These are phyloP conservation scores for Schrenkiella parvula DNA, from an alignment of 345 rosid species.

Conservation along the genomic window DNA sequence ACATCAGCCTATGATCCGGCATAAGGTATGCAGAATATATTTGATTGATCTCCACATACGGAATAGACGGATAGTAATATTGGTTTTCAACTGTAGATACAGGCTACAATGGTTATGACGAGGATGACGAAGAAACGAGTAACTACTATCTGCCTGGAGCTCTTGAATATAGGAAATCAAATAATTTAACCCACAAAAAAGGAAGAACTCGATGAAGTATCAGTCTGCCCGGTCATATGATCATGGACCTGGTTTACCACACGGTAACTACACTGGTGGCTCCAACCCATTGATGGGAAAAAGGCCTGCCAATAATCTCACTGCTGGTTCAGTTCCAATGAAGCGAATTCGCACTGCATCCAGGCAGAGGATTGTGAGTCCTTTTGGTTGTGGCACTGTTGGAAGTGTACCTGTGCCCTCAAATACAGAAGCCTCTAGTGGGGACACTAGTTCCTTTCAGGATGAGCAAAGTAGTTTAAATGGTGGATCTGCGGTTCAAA, in stretches of 20 bases:
- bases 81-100: conserved; percentile 42
- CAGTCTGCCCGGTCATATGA: conserved; percentile 50
- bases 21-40: conserved; percentile 54
- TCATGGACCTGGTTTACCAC: conserved; percentile 51
- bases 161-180: conserved; percentile 48
- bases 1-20: conserved; percentile 58
- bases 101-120: conserved; percentile 64
- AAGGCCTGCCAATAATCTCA: conserved; percentile 55
- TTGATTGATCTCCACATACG: conserved; percentile 16
- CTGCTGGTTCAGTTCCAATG: conserved; percentile 59
- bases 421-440: conserved; percentile 87
- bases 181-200: conserved; percentile 49
- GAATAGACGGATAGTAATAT: not conserved
- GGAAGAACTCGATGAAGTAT: conserved; percentile 43
- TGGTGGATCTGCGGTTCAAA: conserved; percentile 64
- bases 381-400: conserved; percentile 41
- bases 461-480: conserved; percentile 72
- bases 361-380: conserved; percentile 69
- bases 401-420: conserved; percentile 45
- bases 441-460: conserved; percentile 91
- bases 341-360: conserved; percentile 83
- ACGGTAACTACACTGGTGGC: conserved; percentile 39
- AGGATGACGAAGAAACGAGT: conserved; percentile 85
- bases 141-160: conserved; percentile 56
- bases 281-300: conserved; percentile 56